A percentile compares a stretch with the other conserved stretches of the same genome.
These are phyloP conservation scores for Leccinum solheimii DNA, from an alignment of 1,284 basidiomycete species.

Conservation along the genomic window DNA sequence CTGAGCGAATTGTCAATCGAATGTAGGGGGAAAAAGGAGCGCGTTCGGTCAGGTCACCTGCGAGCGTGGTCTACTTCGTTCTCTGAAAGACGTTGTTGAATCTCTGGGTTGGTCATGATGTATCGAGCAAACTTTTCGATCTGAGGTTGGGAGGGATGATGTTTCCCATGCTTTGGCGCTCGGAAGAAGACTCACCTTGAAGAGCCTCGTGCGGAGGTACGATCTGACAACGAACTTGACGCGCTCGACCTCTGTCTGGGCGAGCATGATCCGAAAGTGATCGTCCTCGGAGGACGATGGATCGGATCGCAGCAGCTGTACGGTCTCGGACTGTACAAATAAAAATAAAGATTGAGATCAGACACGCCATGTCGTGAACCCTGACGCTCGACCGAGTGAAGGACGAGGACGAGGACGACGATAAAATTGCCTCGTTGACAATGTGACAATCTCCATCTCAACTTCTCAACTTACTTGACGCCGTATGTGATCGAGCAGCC, in stretches of 20 bases:
- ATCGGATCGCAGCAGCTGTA: slow-evolving; percentile 72
- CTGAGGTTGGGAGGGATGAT: slow-evolving; percentile 43
- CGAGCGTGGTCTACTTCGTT: slow-evolving; percentile 79
- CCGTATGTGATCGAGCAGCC: slow-evolving; percentile 78
- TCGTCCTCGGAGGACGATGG: slow-evolving; percentile 85
- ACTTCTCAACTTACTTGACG: slow-evolving; percentile 67
- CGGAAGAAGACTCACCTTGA: slow-evolving; percentile 58
- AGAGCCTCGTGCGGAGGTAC: slow-evolving; percentile 82
- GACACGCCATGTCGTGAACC: not conserved
- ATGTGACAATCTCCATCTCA: not conserved
- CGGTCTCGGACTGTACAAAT: slow-evolving; percentile 52
- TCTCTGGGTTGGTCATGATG: slow-evolving; percentile 65
- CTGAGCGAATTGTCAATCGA: slow-evolving; percentile 37
- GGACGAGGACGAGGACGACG: not conserved
- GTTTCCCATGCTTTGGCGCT: not conserved
- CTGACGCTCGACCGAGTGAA: not conserved
- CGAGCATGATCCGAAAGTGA: slow-evolving; percentile 87
- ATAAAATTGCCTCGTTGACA: not conserved
- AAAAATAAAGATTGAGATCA: not conserved
- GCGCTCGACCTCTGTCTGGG: slow-evolving; percentile 90
- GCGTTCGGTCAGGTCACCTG: slow-evolving; percentile 45
- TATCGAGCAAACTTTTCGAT: slow-evolving; percentile 84
- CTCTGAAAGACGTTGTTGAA: slow-evolving; percentile 73
- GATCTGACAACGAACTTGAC: slow-evolving; percentile 87
- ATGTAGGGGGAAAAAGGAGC: not conserved